These are phyloP conservation scores for Fusarium sp. DNA, from an alignment of 2,329 filamentous ascomycete genomes.

Conservation along the genomic window DNA sequence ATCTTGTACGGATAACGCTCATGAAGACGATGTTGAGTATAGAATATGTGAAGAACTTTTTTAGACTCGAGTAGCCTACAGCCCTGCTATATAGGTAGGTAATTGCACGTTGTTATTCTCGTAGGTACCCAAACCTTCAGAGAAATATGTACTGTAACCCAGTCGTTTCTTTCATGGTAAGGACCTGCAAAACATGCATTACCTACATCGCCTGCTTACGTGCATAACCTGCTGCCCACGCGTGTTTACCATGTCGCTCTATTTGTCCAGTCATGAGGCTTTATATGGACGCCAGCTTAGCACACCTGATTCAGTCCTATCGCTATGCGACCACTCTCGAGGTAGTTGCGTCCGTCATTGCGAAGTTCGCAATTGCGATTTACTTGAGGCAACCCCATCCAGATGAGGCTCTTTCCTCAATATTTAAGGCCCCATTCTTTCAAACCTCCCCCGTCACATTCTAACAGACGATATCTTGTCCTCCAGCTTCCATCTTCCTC, in stretches of 20 bases:
- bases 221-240: background rate
- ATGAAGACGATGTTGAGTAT: background rate
- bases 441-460: background rate
- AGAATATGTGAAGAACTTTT: too few relatives aligned
- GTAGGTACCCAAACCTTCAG: background rate
- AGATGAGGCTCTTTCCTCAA: slow-evolving; percentile 2
- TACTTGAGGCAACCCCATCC: background rate
- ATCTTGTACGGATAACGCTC: background rate
- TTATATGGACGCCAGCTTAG: background rate
- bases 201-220: slow-evolving; percentile 23
- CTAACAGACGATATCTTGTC: background rate
- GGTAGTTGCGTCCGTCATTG: slow-evolving; percentile 20
- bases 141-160: too few relatives aligned
- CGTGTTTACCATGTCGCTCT: slow-evolving; percentile 1
- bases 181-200: slow-evolving; percentile 29
- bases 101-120: background rate
- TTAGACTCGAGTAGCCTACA: too few relatives aligned
- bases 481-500: too few relatives aligned
- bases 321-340: slow-evolving; percentile 6
- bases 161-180: background rate
- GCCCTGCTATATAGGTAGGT: too few relatives aligned
- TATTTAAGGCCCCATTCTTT: slow-evolving; percentile 16
- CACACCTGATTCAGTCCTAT: slow-evolving; percentile 4
- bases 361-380: slow-evolving; percentile 33
- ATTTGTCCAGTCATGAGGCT: slow-evolving; percentile 16